A percentile compares a stretch with the other conserved stretches of the same genome.
Conservation (phyloP, 2,329 filamentous ascomycete genomes). For the Penicillium sp. region DNA sequence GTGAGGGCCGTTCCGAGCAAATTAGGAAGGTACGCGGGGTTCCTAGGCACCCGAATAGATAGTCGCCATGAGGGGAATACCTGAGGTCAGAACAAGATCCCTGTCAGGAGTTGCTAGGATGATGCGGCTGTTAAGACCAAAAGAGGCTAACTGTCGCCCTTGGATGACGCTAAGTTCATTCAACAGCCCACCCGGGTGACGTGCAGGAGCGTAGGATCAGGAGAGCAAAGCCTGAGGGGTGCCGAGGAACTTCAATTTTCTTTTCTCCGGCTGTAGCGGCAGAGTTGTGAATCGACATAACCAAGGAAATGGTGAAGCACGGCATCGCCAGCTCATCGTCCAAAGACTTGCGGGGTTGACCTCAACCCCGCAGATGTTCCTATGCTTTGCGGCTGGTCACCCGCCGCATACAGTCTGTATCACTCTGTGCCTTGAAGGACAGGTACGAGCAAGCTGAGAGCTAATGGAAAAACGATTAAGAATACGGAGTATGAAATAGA, state of each 20-base stretch:
- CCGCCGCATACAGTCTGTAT: background rate
- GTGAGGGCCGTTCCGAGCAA: background rate
- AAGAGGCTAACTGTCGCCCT: background rate
- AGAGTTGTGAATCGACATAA: slow-evolving; percentile 5
- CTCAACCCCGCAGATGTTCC: slow-evolving; percentile 15
- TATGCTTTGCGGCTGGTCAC: slow-evolving; percentile 4
- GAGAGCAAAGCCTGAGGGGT: slow-evolving; percentile 1
- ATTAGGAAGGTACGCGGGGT: background rate
- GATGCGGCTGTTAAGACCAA: slow-evolving; percentile 1
- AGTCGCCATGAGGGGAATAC: background rate
- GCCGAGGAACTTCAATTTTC: background rate
- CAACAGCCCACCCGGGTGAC: background rate
- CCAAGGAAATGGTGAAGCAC: slow-evolving; percentile 15
- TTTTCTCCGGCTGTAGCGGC: slow-evolving; percentile 9
- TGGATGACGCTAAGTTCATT: background rate
- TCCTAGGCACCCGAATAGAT: background rate
- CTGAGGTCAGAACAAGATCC: slow-evolving; percentile 4
- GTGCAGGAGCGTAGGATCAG: slow-evolving; percentile 1
- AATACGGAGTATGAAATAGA: background rate
- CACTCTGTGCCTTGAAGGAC: background rate
- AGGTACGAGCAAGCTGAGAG: background rate
- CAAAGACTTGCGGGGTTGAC: slow-evolving; percentile 13
- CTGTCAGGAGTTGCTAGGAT: background rate
- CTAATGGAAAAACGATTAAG: too few species aligned
- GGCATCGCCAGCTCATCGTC: slow-evolving; percentile 17